Base-by-base conservation (phyloP, 805 yeast genomes). In the Kodamaea leandrae region DNA sequence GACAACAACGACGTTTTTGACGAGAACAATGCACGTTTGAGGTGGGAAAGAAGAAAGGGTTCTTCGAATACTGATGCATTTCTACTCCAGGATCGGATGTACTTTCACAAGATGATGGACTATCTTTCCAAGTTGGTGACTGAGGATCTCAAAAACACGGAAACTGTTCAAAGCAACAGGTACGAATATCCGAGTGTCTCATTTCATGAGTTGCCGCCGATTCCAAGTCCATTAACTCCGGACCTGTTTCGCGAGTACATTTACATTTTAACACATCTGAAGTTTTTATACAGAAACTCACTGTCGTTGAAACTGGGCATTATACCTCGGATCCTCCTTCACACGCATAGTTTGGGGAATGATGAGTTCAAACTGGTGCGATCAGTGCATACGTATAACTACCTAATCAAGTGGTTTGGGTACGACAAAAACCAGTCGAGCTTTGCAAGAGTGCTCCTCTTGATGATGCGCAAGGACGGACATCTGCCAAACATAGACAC, bases 381-480 rank as follows among this genome's bases (percentile, higher is more conserved):
- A 23, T 58, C 66, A 3, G 63, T 55, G 4, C 57, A 63, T 8
- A 65, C 74, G 1, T 70, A 58, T 49, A 70, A 69, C 50, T 58
- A 58, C 39, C 52, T 69, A 17, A 68, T 70, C 41, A 54, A 65
- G 37, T 70, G 51, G 47, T 70, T 67, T 53, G 75, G 74, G 6
- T 57, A 39, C 43, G 61, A 54, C 36, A 68, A 68, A 46, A 58
- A 64, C 49, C 74, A 70, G 48, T 63, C 62, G 43, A 49, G 63
- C 12, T 68, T 69, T 51, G 68, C 73, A 4, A 46, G 71, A 18
- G 68, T 63, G 36, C 45, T 69, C 13, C 49, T 69, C 8, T 48
- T 70, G 26, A 71, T 66, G 20, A 68, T 70, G 73, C 51, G 61
- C 27, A 58, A 64, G 41, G 74, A 69, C 41, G 71, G 71, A 3